Evolutionary conservation across 2,329 filamentous ascomycete genomes (phyloP).

Genomic region (Aspergillus arachidicola): DNA sequence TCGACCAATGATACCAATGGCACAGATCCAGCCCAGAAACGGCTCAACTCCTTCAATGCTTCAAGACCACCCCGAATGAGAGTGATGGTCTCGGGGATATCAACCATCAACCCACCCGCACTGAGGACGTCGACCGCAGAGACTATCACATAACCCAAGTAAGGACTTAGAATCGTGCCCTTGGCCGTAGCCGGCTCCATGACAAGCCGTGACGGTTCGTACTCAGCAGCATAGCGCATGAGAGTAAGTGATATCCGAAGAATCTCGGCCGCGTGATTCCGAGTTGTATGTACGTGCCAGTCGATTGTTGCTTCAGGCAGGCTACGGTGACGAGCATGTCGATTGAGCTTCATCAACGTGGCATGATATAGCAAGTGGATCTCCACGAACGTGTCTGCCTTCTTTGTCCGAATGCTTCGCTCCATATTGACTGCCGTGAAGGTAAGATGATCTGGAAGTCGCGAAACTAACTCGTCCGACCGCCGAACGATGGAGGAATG

Average conservation of each 20-base stretch:
- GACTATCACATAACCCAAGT: constrained; percentile 63
- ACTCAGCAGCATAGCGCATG: constrained; percentile 26
- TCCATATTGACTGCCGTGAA: constrained; percentile 62
- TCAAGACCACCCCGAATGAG: constrained; percentile 57
- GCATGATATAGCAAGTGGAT: constrained; percentile 70
- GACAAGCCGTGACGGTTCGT: constrained; percentile 22
- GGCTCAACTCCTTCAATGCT: constrained; percentile 58
- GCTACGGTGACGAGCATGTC: constrained; percentile 55
- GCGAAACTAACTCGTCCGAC: constrained; percentile 61
- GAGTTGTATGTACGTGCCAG: constrained; percentile 53
- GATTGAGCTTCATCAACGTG: constrained; percentile 65
- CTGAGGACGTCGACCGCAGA: constrained; percentile 69
- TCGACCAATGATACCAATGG: constrained; percentile 55
- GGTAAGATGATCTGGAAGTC: constrained; percentile 58
- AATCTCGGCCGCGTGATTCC: constrained; percentile 56
- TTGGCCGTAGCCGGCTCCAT: constrained; percentile 29
- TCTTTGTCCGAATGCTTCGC: constrained; percentile 55
- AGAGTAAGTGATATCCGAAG: constrained; percentile 47
- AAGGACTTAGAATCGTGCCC: constrained; percentile 58
- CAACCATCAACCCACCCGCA: constrained; percentile 57
- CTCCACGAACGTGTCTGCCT: constrained; percentile 62
- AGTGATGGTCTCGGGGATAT: constrained; percentile 56
- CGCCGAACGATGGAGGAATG: constrained; percentile 55
- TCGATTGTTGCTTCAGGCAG: constrained; percentile 46
- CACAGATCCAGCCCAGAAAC: constrained; percentile 62